Evolutionary conservation across 768 basidiomycete genomes (phyloP).

Genomic region (Rhodotorula diobovata): DNA sequence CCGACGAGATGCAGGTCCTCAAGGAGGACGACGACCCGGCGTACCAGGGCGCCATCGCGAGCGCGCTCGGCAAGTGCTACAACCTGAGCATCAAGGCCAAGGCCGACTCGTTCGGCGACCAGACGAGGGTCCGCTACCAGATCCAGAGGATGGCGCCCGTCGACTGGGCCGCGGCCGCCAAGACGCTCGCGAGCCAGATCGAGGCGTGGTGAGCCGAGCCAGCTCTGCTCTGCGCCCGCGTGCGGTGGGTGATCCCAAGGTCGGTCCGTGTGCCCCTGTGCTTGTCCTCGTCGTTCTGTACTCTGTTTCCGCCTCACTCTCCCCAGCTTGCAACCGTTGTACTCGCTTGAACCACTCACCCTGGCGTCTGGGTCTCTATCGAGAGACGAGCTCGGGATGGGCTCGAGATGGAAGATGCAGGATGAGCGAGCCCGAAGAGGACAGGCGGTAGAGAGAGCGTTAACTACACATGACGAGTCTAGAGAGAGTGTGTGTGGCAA

Average conservation of each 20-base stretch:
- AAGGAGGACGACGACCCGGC: slow-evolving; percentile 63
- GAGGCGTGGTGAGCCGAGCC: slow-evolving; percentile 26
- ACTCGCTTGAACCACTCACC: no score
- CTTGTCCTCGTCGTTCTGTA: not conserved
- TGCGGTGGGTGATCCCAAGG: no score
- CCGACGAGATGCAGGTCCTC: slow-evolving; percentile 70
- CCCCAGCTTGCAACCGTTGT: not conserved
- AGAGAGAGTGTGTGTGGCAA: no score
- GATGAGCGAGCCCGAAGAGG: not conserved
- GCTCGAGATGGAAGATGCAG: not conserved
- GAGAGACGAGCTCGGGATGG: not conserved
- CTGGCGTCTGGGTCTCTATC: no score
- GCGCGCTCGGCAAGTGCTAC: slow-evolving; percentile 64
- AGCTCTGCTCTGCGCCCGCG: no score
- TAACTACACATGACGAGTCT: not conserved
- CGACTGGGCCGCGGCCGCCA: slow-evolving; percentile 25
- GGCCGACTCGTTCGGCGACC: slow-evolving; percentile 72
- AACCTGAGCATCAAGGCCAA: slow-evolving; percentile 83
- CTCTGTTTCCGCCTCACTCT: not conserved
- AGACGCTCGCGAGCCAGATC: slow-evolving; percentile 21
- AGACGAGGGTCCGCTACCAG: slow-evolving; percentile 40
- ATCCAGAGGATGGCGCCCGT: slow-evolving; percentile 12
- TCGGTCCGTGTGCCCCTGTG: not conserved
- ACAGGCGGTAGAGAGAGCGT: no score
- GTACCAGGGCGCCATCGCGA: slow-evolving; percentile 60